phyloP scores from a whole-genome alignment of 805 yeast genomes.

The Scheffersomyces spartinae region DNA sequence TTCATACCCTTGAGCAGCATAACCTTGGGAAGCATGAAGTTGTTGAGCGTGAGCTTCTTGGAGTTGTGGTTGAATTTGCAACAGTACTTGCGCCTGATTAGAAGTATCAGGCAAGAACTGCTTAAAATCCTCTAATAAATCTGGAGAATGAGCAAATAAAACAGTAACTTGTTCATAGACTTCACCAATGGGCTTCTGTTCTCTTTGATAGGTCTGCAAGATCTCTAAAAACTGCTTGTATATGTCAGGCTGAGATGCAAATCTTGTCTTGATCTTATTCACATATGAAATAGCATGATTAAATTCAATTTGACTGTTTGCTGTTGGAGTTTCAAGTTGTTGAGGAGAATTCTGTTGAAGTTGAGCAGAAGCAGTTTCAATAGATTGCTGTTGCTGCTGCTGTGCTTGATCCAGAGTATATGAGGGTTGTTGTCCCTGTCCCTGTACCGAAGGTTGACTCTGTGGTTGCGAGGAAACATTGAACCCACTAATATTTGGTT shows the following conservation, averaged over 20 bases:
- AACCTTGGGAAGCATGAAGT: no score
- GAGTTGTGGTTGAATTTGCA: slow-evolving; percentile 10
- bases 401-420: slow-evolving; percentile 4
- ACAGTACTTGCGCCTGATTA: slow-evolving; percentile 21
- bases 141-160: slow-evolving; percentile 88
- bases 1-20: slow-evolving; percentile 10
- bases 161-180: slow-evolving; percentile 89
- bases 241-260: slow-evolving; percentile 88
- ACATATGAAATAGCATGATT: slow-evolving; percentile 96
- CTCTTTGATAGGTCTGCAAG: slow-evolving; percentile 92
- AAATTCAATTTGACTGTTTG: slow-evolving; percentile 75
- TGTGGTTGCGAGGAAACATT: slow-evolving; percentile 5
- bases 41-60: slow-evolving; percentile 9
- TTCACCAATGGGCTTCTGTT: slow-evolving; percentile 88
- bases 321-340: slow-evolving; percentile 2
- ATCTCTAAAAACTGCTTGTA: slow-evolving; percentile 92
- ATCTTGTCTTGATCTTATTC: slow-evolving; percentile 89
- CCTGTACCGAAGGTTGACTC: slow-evolving; percentile 9
- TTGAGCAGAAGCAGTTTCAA: slow-evolving; percentile 6
- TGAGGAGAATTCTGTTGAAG: not conserved
- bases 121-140: slow-evolving; percentile 85
- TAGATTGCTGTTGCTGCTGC: slow-evolving; percentile 4
- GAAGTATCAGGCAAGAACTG: slow-evolving; percentile 84
- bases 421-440: slow-evolving; percentile 8
- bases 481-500: slow-evolving; percentile 39